phyloP scores from a whole-genome alignment of 176 grass and related monocot genomes.

The Eragrostis nindensis region DNA sequence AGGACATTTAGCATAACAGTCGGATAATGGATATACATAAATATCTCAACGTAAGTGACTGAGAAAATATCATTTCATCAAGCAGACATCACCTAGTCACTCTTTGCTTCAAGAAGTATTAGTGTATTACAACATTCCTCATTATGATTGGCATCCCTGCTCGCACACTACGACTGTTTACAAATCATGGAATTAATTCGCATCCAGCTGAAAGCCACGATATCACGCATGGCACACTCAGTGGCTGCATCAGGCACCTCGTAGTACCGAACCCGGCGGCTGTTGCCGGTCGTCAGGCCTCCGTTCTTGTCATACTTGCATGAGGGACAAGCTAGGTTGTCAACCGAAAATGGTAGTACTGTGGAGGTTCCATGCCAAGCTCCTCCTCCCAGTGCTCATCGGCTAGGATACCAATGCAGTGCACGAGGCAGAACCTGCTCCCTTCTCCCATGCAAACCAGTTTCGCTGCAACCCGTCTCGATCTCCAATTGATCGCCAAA shows the following conservation, averaged over 20 bases:
- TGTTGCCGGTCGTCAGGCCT: background rate
- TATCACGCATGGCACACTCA: background rate
- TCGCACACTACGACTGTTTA: too few relatives aligned
- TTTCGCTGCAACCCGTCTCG: background rate
- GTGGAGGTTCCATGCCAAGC: background rate
- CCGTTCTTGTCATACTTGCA: background rate
- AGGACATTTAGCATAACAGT: too few relatives aligned
- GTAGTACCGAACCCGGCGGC: background rate
- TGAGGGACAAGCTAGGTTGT: background rate
- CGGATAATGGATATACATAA: too few relatives aligned
- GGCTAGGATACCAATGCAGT: background rate
- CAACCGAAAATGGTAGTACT: background rate
- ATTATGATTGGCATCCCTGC: too few relatives aligned
- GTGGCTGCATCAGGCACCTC: background rate
- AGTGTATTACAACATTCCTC: too few relatives aligned
- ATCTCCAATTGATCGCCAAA: background rate
- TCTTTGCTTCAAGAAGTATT: too few relatives aligned
- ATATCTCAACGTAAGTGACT: too few relatives aligned
- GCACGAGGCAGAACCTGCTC: background rate
- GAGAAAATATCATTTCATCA: too few relatives aligned
- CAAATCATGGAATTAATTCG: too few relatives aligned
- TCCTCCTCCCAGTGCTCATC: too few relatives aligned
- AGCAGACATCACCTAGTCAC: too few relatives aligned
- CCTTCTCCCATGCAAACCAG: slow-evolving; percentile 4
- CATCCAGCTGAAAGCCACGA: background rate